Base-by-base conservation (phyloP, 2,329 filamentous ascomycete genomes). In the Teratosphaeria zuluensis region DNA sequence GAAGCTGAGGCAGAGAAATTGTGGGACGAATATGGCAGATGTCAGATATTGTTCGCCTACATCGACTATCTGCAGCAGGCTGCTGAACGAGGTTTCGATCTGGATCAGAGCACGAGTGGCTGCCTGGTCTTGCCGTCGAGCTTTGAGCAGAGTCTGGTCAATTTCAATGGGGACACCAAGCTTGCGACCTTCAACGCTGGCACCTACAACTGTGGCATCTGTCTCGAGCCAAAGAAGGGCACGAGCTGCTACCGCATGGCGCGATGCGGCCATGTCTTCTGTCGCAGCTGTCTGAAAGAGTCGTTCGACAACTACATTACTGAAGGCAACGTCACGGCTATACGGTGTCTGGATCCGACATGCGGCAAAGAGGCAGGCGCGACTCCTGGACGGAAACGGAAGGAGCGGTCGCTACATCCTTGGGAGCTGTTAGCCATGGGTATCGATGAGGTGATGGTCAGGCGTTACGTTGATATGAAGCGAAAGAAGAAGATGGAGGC, bases 401-500 rank as follows among this genome's bases (percentile, higher is more conserved):
- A 69, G 61, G 88, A 87, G 66, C 82, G 82, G 1, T 82, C 85
- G 11, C 77, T 96, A 63, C 91, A 84, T 63, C 91, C 92, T 0
- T 89, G 88, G 68, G 92, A 97, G 74, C 81, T 97, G 51, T 77
- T 81, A 55, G 73, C 75, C 28, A 80, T 80, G 59, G 77, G 77
- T 2, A 64, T 80, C 14, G 64, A 73, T 8, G 81, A 87, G 59
- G 84, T 88, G 16, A 81, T 81, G 35, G 90, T 96, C 1, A 86
- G 89, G 68, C 87, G 94, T 58, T 99, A 95, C 71, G 89, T 95
- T 4, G 85, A 85, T 42, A 80, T 97, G 61, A 96, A 94, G 75
- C 89, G 95, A 69, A 97, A 97, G 76, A 89, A 88, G 64, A 88
- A 90, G 71, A 83, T 97, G 2, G 94, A 97, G 73, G 86, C 90